Percentiles rank a stretch among this genome's conserved stretches.
phyloP scores from a whole-genome alignment of 306 rosid species.

The Glycine latifolia region DNA sequence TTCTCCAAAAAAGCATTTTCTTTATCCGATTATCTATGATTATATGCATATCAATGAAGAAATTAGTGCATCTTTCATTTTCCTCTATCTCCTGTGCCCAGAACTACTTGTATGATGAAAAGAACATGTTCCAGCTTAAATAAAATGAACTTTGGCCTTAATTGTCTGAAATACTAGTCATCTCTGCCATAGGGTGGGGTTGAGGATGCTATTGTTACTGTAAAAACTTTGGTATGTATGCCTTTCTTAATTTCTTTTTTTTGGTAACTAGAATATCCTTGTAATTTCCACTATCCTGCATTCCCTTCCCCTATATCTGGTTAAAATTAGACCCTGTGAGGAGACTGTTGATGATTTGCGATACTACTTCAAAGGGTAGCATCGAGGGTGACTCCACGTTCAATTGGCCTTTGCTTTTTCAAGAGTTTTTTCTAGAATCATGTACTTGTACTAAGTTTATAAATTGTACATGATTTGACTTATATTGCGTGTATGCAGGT shows the following conservation, averaged over 20 bases:
- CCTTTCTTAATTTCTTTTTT: neutral
- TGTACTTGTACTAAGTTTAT: conserved; percentile 15
- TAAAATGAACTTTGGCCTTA: neutral
- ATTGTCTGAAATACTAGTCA: neutral
- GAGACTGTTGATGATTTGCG: neutral
- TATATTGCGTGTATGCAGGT: conserved; percentile 54
- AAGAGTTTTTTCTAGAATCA: conserved; percentile 1
- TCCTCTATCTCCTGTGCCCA: neutral
- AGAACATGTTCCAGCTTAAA: neutral
- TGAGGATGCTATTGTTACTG: conserved; percentile 4
- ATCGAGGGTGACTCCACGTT: conserved; percentile 12
- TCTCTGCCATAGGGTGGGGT: conserved; percentile 27
- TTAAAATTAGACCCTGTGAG: conserved; percentile 2
- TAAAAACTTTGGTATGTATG: neutral
- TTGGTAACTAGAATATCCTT: neutral
- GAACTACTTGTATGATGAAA: neutral
- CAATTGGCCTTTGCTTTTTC: conserved; percentile 7
- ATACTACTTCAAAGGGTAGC: conserved; percentile 24
- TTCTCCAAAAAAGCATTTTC: neutral
- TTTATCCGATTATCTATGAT: neutral
- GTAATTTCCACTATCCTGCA: neutral
- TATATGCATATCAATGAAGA: neutral
- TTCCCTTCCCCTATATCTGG: neutral
- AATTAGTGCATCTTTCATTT: neutral
- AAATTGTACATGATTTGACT: conserved; percentile 15